Evolutionary conservation across 306 rosid species (phyloP).

Genomic region (Crotalaria pallida): DNA sequence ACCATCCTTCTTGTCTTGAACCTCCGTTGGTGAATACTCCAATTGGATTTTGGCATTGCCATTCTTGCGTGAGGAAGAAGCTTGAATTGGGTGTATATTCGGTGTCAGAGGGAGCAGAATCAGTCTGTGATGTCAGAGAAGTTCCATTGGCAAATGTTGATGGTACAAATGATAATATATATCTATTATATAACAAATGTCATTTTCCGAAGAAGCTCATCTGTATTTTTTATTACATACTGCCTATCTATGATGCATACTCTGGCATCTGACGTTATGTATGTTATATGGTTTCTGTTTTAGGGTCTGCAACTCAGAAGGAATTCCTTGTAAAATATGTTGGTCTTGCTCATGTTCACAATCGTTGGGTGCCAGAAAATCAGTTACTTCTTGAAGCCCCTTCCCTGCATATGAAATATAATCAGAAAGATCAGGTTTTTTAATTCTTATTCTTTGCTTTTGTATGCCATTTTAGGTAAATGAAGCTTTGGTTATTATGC

Average conservation of each 20-base stretch:
- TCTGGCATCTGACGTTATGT: background rate
- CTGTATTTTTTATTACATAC: background rate
- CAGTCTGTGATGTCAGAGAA: conserved; percentile 45
- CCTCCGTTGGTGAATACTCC: conserved; percentile 55
- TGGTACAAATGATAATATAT: conserved; percentile 35
- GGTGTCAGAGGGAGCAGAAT: conserved; percentile 61
- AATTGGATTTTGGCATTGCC: conserved; percentile 67
- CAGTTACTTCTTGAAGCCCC: conserved; percentile 55
- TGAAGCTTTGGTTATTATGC: conserved; percentile 11
- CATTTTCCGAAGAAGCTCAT: background rate
- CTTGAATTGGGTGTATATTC: conserved; percentile 54
- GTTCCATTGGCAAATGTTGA: conserved; percentile 28
- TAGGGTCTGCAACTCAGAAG: conserved; percentile 42
- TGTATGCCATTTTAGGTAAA: background rate
- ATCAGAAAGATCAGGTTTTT: conserved; percentile 44
- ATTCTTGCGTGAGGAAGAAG: conserved; percentile 50
- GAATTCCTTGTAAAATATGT: conserved; percentile 57
- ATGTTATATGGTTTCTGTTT: conserved; percentile 4
- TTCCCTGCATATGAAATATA: conserved; percentile 39
- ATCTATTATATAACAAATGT: no score
- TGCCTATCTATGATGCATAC: background rate
- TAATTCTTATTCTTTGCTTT: conserved; percentile 11
- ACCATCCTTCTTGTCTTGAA: conserved; percentile 66
- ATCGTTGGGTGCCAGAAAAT: conserved; percentile 47
- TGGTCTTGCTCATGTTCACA: conserved; percentile 66